A percentile compares a stretch with the other conserved stretches of the same genome.
phyloP scores from a whole-genome alignment of 805 yeast genomes.

The Saccharomyces paradoxus region DNA sequence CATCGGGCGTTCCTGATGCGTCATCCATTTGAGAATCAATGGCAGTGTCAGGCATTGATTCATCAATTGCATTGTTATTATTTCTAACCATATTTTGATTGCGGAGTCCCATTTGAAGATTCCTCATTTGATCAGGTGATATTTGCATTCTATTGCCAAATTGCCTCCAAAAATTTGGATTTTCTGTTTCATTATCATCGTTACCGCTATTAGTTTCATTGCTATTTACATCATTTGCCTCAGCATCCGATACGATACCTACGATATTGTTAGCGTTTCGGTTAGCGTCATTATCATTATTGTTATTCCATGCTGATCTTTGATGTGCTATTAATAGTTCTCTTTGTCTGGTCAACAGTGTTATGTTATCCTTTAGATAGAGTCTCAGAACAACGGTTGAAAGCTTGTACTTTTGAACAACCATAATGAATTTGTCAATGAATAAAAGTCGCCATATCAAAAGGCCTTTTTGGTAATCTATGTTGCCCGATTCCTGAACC shows the following conservation, averaged over 20 bases:
- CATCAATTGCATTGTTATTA: slow-evolving; percentile 1
- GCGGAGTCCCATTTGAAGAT: slow-evolving; percentile 21
- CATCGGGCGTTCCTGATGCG: slow-evolving; percentile 25
- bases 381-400: slow-evolving; percentile 28
- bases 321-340: slow-evolving; percentile 25
- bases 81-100: slow-evolving; percentile 12
- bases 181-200: slow-evolving; percentile 7
- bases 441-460: slow-evolving; percentile 25
- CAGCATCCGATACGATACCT: neutral
- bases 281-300: slow-evolving; percentile 4
- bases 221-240: neutral
- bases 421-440: slow-evolving; percentile 19
- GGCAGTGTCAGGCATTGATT: neutral
- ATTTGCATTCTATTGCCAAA: slow-evolving; percentile 13
- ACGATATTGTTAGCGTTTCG: neutral
- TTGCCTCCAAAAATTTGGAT: slow-evolving; percentile 10
- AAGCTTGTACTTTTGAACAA: slow-evolving; percentile 24
- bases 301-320: slow-evolving; percentile 14
- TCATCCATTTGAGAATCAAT: slow-evolving; percentile 11
- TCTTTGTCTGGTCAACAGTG: slow-evolving; percentile 28
- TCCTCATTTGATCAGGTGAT: slow-evolving; percentile 21
- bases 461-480: slow-evolving; percentile 21
- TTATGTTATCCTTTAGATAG: slow-evolving; percentile 28
- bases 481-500: slow-evolving; percentile 14
- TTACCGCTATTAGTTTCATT: slow-evolving; percentile 4